Base-by-base conservation (phyloP, 2,329 filamentous ascomycete genomes). In the Microdochium nivale region DNA sequence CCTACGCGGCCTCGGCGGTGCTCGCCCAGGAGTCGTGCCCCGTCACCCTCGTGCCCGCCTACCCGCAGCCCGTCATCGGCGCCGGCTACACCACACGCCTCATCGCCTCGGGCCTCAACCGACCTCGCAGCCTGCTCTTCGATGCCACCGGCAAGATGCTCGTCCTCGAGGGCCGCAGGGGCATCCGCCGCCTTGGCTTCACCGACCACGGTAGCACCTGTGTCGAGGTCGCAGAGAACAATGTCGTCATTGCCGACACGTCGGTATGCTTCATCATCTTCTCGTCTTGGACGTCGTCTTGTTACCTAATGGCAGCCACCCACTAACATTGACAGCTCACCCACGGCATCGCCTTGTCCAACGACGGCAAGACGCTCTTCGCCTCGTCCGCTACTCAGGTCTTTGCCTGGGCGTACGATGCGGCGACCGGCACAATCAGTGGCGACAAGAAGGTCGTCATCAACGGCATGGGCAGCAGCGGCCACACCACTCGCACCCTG, bases 401-500 rank as follows among this genome's bases (percentile, higher is more conserved):
- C 32, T 84, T 75, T 60, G 70, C 79, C 2, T 90, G 84, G 81
- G 63, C 72, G 25, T 90, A 90, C 62, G 75, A 87, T 61, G 67
- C 78, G n/a, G 61, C 65, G 2, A 66, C 71, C 9, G 71, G 69
- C 48, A 75, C 75, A 3, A 73, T 80, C 44, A 56, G 53, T 23
- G 57, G 62, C 46, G 56, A 61, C 50, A 75, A 72, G 49, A 71
- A 71, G 53, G 79, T 75, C 2, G 54, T 90, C 3, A 70, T 90
- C 47, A 70, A 70, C 35, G 80, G 81, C 56, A 88, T 89, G 84
- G 72, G 59, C 58, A 77, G 76, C 53, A 65, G 70, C 4, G 84
- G 82, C 48, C 84, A 89, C 58, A 78, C 72, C 5, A 85, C 84
- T 0, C 77, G 87, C 33, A 89, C 86, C 0, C 70, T 90, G 1